Evolutionary conservation across 208 protist genomes (phyloP).

Genomic region (Blastocrithidia nonstop): DNA sequence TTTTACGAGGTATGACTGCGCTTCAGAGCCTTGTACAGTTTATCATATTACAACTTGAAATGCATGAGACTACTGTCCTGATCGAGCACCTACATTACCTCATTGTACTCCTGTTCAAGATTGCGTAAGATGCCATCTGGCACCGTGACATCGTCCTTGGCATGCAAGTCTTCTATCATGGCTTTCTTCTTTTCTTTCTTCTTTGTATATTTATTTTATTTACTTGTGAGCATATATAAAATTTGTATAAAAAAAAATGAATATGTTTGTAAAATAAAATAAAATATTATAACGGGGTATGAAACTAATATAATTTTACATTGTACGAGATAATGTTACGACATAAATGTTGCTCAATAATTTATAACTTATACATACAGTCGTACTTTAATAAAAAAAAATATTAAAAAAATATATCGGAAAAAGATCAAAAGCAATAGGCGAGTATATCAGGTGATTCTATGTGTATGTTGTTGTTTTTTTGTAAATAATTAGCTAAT

Average conservation of each 20-base stretch:
- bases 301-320: too few relatives aligned
- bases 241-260: neutral
- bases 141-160: constrained; percentile 38
- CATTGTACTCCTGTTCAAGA: constrained; percentile 90
- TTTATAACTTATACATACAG: too few relatives aligned
- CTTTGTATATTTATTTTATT: neutral
- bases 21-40: constrained; percentile 90
- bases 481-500: too few relatives aligned
- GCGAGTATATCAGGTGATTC: too few relatives aligned
- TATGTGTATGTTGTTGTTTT: too few relatives aligned
- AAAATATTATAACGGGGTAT: too few relatives aligned
- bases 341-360: too few relatives aligned
- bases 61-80: constrained; percentile 85
- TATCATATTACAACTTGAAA: constrained; percentile 96
- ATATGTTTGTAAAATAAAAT: neutral
- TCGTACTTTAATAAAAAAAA: too few relatives aligned
- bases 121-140: constrained; percentile 62
- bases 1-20: constrained; percentile 96
- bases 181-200: neutral
- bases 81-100: constrained; percentile 87
- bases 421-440: too few relatives aligned
- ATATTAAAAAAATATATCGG: too few relatives aligned
- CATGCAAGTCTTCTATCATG: constrained; percentile 9
- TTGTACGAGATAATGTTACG: too few relatives aligned
- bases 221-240: neutral